Conservation (phyloP, 352 stramenopile genomes). For the Phytophthora colocasiae region DNA sequence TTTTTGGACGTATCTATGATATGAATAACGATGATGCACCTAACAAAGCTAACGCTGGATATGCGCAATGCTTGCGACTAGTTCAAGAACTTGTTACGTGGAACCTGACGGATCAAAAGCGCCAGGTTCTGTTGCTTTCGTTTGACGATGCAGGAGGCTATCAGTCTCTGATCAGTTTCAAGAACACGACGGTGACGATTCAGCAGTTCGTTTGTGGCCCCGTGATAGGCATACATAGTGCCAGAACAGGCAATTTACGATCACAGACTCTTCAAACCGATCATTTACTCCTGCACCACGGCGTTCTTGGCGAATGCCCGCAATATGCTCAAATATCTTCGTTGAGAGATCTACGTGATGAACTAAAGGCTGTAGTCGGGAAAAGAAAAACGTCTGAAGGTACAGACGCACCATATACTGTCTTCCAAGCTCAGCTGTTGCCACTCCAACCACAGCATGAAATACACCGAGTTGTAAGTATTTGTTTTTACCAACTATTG, state of each 20-base stretch:
- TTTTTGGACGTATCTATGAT: conserved; percentile 6
- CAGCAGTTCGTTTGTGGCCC: conserved; percentile 54
- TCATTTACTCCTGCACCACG: conserved; percentile 12
- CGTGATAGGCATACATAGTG: conserved; percentile 3
- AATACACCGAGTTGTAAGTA: conserved; percentile 27
- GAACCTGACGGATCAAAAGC: conserved; percentile 34
- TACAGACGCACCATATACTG: conserved; percentile 3
- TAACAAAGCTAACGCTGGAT: neutral
- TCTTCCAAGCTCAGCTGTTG: conserved; percentile 9
- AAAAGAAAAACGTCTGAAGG: conserved; percentile 6
- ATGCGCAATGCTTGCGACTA: conserved; percentile 17
- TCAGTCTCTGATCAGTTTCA: conserved; percentile 35
- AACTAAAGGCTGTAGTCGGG: neutral
- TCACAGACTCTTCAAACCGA: conserved; percentile 7
- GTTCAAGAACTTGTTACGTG: conserved; percentile 39
- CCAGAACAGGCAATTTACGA: neutral
- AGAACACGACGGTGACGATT: conserved; percentile 46
- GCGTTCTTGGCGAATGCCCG: conserved; percentile 2
- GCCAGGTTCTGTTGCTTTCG: conserved; percentile 32
- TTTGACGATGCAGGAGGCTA: conserved; percentile 24
- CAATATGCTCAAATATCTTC: conserved; percentile 22
- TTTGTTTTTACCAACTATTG: too few species aligned
- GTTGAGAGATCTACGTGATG: neutral
- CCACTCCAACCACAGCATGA: conserved; percentile 9
- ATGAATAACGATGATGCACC: neutral